These are phyloP conservation scores for Quercus robur DNA, from an alignment of 306 rosid genomes.

Conservation along the genomic window DNA sequence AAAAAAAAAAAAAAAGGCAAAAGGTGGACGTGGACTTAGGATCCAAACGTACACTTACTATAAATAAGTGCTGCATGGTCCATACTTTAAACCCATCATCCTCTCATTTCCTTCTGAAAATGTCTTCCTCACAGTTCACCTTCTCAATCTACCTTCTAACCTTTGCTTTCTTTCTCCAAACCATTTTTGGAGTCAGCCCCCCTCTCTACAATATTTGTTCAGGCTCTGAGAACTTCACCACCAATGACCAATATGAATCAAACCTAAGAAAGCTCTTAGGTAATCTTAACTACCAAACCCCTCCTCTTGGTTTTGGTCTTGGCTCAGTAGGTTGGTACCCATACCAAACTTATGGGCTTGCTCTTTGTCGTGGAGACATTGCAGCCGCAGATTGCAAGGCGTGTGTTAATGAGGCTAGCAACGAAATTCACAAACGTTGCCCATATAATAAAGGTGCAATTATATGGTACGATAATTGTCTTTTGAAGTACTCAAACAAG, in stretches of 20 bases:
- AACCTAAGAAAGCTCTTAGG: background rate
- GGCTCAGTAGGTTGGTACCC: background rate
- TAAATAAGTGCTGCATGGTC: too few relatives aligned
- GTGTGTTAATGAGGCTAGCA: background rate
- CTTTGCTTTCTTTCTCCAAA: background rate
- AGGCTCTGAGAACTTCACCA: constrained; percentile 1
- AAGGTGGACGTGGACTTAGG: too few relatives aligned
- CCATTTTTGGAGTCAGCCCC: background rate
- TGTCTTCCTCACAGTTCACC: background rate
- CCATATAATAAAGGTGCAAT: background rate
- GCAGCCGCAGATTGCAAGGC: background rate
- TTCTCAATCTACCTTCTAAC: background rate
- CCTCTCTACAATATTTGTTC: background rate
- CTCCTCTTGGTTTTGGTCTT: background rate
- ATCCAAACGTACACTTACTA: background rate
- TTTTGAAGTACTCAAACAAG: background rate
- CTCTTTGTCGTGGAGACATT: background rate
- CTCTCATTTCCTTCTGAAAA: background rate
- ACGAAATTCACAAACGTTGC: background rate
- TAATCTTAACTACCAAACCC: background rate
- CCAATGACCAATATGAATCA: background rate
- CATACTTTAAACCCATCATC: too few relatives aligned
- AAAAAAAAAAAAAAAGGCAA: too few relatives aligned
- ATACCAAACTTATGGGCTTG: background rate
- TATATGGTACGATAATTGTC: background rate